phyloP scores from a whole-genome alignment of 495 filamentous ascomycete species.

The Gamarada debralockiae region DNA sequence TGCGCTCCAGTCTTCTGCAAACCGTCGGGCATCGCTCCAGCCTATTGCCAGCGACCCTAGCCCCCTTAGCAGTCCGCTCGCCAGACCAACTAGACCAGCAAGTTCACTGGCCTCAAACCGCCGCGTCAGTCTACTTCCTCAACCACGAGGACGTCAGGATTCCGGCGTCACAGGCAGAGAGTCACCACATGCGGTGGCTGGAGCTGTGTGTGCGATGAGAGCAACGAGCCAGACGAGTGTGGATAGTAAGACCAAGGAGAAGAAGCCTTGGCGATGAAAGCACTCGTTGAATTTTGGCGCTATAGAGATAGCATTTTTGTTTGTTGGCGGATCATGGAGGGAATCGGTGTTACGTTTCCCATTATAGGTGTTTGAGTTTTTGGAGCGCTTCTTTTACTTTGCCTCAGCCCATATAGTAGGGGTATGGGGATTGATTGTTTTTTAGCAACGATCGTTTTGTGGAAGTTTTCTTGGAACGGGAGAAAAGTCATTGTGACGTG shows the following conservation, averaged over 20 bases:
- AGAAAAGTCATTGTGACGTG: not conserved
- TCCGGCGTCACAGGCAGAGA: slow-evolving; percentile 25
- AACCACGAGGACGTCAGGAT: slow-evolving; percentile 30
- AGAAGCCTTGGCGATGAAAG: slow-evolving; percentile 20
- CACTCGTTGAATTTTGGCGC: not conserved
- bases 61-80: slow-evolving; percentile 20
- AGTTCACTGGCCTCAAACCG: slow-evolving; percentile 44
- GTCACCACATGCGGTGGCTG: slow-evolving; percentile 24
- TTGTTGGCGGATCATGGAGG: not conserved
- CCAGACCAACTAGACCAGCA: slow-evolving; percentile 34
- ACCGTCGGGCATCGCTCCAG: slow-evolving; percentile 44
- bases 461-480: not conserved
- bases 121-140: slow-evolving; percentile 47
- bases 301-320: not conserved
- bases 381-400: slow-evolving; percentile 3
- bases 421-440: too few species aligned
- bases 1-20: slow-evolving; percentile 24
- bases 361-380: not conserved
- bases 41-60: slow-evolving; percentile 17
- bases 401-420: not conserved
- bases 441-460: not conserved
- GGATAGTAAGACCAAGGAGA: slow-evolving; percentile 16
- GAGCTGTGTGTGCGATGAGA: slow-evolving; percentile 22
- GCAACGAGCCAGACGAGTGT: slow-evolving; percentile 10
- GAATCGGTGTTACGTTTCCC: not conserved